A percentile compares a stretch with the other conserved stretches of the same genome.
These are phyloP conservation scores for Tuber melanosporum DNA, from an alignment of 495 filamentous ascomycete genomes.

Conservation along the genomic window DNA sequence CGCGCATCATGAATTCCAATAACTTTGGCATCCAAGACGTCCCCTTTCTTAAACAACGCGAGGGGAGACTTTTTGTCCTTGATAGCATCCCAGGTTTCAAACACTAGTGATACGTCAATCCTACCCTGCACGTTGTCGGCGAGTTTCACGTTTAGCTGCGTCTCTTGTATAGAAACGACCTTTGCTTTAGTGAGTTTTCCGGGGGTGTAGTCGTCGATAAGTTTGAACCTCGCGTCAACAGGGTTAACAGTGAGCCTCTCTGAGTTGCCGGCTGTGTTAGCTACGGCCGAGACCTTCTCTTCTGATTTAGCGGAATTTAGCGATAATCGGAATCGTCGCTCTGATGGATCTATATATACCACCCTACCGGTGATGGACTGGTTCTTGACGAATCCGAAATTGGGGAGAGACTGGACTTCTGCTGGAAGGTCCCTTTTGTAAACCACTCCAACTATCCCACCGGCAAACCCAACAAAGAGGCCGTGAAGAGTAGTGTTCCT, in stretches of 20 bases:
- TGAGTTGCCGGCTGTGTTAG: conserved; percentile 23
- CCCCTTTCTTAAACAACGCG: conserved; percentile 60
- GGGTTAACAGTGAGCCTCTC: conserved; percentile 52
- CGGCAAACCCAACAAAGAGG: conserved; percentile 75
- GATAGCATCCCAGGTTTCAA: conserved; percentile 80
- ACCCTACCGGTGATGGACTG: conserved; percentile 67
- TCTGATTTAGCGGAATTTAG: conserved; percentile 46
- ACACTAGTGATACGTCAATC: conserved; percentile 81
- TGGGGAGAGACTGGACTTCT: conserved; percentile 58
- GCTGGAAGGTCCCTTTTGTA: conserved; percentile 65
- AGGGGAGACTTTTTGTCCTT: conserved; percentile 72
- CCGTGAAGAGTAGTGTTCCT: conserved; percentile 70
- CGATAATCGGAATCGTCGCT: conserved; percentile 57
- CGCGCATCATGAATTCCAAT: conserved; percentile 83
- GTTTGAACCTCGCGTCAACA: conserved; percentile 59
- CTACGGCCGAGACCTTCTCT: conserved; percentile 41
- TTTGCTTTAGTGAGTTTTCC: conserved; percentile 73
- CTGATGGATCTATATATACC: conserved; percentile 56
- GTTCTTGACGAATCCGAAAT: conserved; percentile 67
- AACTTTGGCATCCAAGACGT: conserved; percentile 65
- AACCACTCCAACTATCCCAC: conserved; percentile 67
- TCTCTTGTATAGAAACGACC: conserved; percentile 72
- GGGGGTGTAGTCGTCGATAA: conserved; percentile 62
- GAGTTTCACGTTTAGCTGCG: conserved; percentile 83
- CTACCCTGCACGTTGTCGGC: conserved; percentile 87